Conservation (phyloP, 1,139 yeast species). For the Zhuliangozyma parablackwelliae region DNA sequence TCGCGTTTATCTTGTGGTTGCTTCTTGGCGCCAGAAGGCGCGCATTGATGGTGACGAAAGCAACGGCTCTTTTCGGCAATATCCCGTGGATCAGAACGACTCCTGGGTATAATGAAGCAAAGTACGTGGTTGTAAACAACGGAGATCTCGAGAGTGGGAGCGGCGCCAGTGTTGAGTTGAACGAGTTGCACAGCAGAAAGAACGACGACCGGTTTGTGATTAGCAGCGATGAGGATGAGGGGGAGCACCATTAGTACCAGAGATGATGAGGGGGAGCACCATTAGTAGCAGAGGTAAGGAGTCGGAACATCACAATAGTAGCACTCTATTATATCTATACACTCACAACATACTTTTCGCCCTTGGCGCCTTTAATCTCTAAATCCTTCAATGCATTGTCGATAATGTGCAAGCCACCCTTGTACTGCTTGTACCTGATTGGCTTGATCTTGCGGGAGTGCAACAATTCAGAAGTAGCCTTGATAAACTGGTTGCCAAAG, state of each 20-base stretch:
- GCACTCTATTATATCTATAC: conserved; percentile 3
- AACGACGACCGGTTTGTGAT: conserved; percentile 13
- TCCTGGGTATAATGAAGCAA: conserved; percentile 8
- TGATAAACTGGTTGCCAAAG: conserved; percentile 32
- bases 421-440: conserved; percentile 28
- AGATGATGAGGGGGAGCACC: neutral
- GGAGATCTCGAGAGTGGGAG: conserved; percentile 10
- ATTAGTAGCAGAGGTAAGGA: neutral
- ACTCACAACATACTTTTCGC: conserved; percentile 37
- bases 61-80: conserved; percentile 7
- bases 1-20: conserved; percentile 41
- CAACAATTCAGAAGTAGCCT: conserved; percentile 26
- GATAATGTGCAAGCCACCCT: conserved; percentile 30
- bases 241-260: neutral
- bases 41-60: conserved; percentile 9
- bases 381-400: conserved; percentile 31
- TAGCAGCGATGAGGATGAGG: conserved; percentile 16
- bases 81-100: conserved; percentile 1
- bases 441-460: conserved; percentile 22
- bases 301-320: neutral
- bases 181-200: conserved; percentile 2
- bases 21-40: conserved; percentile 42
- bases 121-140: conserved; percentile 4
- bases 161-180: neutral
- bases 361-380: conserved; percentile 37